A percentile compares a stretch with the other conserved stretches of the same genome.
Conservation (phyloP, 2,329 filamentous ascomycete species). For the Ophiostoma novo-ulmi region DNA sequence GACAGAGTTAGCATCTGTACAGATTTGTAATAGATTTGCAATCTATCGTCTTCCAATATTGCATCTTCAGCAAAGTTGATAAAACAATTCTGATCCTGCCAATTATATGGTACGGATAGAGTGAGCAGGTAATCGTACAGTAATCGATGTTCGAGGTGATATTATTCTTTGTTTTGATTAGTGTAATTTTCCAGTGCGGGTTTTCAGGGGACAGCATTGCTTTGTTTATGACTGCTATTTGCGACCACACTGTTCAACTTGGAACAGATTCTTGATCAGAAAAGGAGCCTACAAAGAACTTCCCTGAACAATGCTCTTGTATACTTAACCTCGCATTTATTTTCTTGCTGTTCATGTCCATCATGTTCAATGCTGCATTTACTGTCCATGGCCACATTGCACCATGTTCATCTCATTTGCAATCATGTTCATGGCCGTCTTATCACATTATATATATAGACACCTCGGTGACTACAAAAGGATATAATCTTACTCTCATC, state of each 20-base stretch:
- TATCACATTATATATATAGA: neutral
- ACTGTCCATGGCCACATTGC: neutral
- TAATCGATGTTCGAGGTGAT: neutral
- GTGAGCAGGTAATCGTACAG: too few relatives aligned
- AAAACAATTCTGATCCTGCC: too few relatives aligned
- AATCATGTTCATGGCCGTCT: neutral
- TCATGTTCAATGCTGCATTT: neutral
- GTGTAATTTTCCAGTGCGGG: too few relatives aligned
- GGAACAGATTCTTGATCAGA: too few relatives aligned
- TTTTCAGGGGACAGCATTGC: neutral
- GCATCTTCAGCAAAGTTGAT: too few relatives aligned
- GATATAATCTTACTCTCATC: neutral
- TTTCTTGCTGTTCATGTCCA: neutral
- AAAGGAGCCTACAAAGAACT: too few relatives aligned
- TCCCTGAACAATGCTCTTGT: too few relatives aligned
- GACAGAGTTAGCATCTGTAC: too few relatives aligned
- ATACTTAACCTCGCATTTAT: neutral
- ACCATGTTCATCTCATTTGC: neutral
- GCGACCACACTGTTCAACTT: neutral
- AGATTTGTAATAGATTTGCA: too few relatives aligned
- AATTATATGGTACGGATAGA: too few relatives aligned
- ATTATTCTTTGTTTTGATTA: neutral
- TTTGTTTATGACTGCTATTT: neutral
- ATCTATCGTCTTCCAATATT: too few relatives aligned
- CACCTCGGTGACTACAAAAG: neutral